A percentile compares a stretch with the other conserved stretches of the same genome.
phyloP scores from a whole-genome alignment of 768 basidiomycete species.

The Trametes elegans region DNA sequence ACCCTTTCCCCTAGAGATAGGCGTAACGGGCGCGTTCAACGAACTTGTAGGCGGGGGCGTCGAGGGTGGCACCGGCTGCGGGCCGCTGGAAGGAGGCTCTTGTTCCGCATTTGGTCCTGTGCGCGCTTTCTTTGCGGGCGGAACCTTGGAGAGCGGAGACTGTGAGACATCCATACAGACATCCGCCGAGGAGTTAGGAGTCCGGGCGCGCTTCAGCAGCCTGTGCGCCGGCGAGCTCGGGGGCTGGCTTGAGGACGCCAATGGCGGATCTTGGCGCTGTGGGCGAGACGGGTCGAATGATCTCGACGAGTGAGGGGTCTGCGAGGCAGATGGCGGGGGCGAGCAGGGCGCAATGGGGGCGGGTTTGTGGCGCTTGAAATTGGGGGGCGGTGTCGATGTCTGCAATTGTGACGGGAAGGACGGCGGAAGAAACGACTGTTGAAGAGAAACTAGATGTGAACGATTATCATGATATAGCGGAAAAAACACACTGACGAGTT shows the following conservation, averaged over 20 bases:
- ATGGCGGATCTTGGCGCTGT: slow-evolving; percentile 20
- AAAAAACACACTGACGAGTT: slow-evolving; percentile 32
- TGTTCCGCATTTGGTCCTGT: slow-evolving; percentile 6
- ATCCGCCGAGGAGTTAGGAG: slow-evolving; percentile 17
- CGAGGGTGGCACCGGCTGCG: slow-evolving; percentile 19
- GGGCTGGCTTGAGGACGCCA: slow-evolving; percentile 19
- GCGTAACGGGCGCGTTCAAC: slow-evolving; percentile 23
- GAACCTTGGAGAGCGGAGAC: slow-evolving; percentile 2
- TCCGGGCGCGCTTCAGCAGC: slow-evolving; percentile 20
- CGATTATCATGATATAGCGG: slow-evolving; percentile 3
- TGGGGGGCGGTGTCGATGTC: slow-evolving; percentile 52
- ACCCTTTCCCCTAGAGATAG: slow-evolving; percentile 20
- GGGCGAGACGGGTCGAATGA: slow-evolving; percentile 16
- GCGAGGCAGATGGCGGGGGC: slow-evolving; percentile 28
- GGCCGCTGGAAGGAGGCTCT: slow-evolving; percentile 16
- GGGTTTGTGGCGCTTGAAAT: slow-evolving; percentile 38
- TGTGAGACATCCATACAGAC: slow-evolving; percentile 13
- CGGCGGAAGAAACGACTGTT: slow-evolving; percentile 49
- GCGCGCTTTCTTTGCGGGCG: slow-evolving; percentile 23
- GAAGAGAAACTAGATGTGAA: slow-evolving; percentile 9
- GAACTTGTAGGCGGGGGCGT: slow-evolving; percentile 33
- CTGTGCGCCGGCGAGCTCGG: slow-evolving; percentile 4
- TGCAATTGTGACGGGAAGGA: slow-evolving; percentile 52
- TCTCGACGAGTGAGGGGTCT: slow-evolving; percentile 24
- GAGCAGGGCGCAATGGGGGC: slow-evolving; percentile 36